phyloP scores from a whole-genome alignment of 257 asterid species.

The Solanum paucissectum region DNA sequence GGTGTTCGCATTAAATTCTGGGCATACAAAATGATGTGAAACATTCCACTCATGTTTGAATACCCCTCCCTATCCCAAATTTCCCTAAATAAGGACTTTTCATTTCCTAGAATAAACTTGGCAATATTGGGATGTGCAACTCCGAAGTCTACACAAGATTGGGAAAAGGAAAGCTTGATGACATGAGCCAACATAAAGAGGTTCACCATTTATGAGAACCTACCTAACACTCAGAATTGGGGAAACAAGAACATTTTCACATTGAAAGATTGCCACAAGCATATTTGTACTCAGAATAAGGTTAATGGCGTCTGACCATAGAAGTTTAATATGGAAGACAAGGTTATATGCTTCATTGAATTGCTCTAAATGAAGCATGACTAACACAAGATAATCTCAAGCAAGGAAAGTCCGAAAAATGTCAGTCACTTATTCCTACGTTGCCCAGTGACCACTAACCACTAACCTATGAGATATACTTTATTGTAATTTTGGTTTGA shows the following conservation, averaged over 20 bases:
- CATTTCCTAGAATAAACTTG: neutral
- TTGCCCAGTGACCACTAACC: neutral
- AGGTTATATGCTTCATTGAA: neutral
- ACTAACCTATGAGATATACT: neutral
- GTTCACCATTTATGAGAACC: neutral
- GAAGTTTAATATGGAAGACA: neutral
- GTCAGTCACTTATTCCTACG: neutral
- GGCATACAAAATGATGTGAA: neutral
- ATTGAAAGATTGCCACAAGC: neutral
- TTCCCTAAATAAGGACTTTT: neutral
- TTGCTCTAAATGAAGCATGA: neutral
- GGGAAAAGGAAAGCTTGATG: neutral
- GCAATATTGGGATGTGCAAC: neutral
- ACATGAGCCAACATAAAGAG: neutral
- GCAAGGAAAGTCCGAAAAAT: neutral
- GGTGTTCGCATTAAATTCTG: neutral
- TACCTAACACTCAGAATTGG: neutral
- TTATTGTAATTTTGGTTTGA: neutral
- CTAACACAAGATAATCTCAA: neutral
- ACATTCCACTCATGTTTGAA: neutral
- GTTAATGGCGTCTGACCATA: neutral
- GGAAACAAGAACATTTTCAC: neutral
- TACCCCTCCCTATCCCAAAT: neutral
- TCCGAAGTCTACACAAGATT: neutral
- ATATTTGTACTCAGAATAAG: neutral